Evolutionary conservation across 164 flowering plant genomes (phyloP), one percentile per base, ranked within the genome.

Genomic region (Stephania yunnanensis): DNA sequence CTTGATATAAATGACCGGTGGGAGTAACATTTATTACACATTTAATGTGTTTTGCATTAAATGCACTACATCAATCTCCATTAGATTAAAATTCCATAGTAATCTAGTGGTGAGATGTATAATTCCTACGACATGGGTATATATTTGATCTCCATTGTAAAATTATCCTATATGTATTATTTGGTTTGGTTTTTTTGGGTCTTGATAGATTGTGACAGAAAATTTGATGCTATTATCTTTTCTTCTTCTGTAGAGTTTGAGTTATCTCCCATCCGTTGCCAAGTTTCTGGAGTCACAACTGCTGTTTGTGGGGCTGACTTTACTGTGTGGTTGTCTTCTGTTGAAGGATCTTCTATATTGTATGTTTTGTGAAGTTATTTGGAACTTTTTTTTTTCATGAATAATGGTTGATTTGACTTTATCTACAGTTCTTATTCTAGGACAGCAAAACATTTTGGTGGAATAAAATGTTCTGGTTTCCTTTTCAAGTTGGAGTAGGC

Each of bases 271-370:
- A 94, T 95, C 55, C 91, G 88, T 61, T 92, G 95, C 81, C 89
- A 55, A 70, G 97, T 91, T 67, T 80, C 95, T 80, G 92, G 91
- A 29, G 95, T 85, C 2, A 87, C 80, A 76, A 76, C 61, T 78
- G 91, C 85, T 73, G 90, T 89, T 29, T 95, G 99, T 85, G 99
- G 99, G 70, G 98, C 81, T 76, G 99, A 95, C 30, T 95, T 95
- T 84, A 94, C 97, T 69, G 97, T 88, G 46, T 95, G 99, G 99
- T 84, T 95, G 79, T 82, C 99, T 75, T 88, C 97, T 63, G 80
- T 79, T 73, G 93, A 89, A 85, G 99, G 94, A 86, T 86, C 94
- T 73, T 87, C 99, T 74, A 95, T 95, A 87, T 67, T 91, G 99
- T 95, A 95, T 83, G 97, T 78, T 85, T 84, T 87, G 77, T 83